phyloP scores from a whole-genome alignment of 257 asterid species.

The Osmanthus fragrans region DNA sequence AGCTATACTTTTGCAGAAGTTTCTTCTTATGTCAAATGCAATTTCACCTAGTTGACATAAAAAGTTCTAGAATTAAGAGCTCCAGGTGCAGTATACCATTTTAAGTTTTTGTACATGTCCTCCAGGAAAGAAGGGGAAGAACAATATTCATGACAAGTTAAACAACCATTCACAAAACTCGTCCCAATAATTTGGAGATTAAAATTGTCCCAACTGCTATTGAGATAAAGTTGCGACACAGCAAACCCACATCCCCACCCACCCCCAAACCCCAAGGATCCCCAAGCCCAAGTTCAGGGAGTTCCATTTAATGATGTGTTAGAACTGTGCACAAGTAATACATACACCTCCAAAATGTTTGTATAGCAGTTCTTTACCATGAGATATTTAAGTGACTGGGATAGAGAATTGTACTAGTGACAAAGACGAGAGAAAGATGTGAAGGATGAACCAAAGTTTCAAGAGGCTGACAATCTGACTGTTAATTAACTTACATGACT shows the following conservation, averaged over 20 bases:
- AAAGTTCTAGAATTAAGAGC: neutral
- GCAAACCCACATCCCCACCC: neutral
- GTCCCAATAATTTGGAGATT: neutral
- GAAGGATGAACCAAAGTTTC: constrained; percentile 15
- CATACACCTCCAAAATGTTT: neutral
- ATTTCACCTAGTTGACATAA: neutral
- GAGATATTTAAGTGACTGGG: neutral
- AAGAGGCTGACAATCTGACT: constrained; percentile 11
- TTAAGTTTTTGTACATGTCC: neutral
- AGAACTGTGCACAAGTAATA: neutral
- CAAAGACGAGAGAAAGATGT: neutral
- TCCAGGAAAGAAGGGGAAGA: neutral
- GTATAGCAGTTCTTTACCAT: neutral
- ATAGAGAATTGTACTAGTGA: neutral
- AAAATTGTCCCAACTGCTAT: neutral
- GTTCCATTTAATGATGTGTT: neutral
- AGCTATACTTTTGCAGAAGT: neutral
- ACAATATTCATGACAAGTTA: neutral
- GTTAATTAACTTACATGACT: constrained; percentile 60
- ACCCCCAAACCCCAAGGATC: neutral
- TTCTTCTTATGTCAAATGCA: neutral
- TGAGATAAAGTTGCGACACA: neutral
- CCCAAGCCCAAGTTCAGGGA: neutral
- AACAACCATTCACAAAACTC: neutral
- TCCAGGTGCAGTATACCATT: neutral